These are phyloP conservation scores for Karstenula rhodostoma DNA, from an alignment of 2,329 filamentous ascomycete species.

Conservation along the genomic window DNA sequence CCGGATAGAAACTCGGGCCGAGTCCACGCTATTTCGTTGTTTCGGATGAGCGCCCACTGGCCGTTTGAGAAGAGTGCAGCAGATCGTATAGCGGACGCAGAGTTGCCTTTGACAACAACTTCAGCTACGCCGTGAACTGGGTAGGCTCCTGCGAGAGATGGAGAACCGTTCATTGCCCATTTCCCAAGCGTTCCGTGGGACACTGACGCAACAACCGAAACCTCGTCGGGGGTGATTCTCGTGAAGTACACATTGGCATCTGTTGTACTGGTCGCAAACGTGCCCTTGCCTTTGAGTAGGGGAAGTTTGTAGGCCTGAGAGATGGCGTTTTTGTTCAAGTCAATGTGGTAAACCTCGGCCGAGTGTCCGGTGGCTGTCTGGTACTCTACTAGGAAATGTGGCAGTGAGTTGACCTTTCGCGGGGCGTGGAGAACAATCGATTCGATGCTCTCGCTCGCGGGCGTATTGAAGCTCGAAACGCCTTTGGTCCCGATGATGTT, in stretches of 20 bases:
- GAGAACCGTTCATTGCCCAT: slow-evolving; percentile 68
- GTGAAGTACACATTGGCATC: slow-evolving; percentile 90
- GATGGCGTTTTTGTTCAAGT: slow-evolving; percentile 73
- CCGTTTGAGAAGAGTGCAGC: slow-evolving; percentile 71
- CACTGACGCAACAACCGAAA: slow-evolving; percentile 75
- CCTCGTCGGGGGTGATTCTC: slow-evolving; percentile 77
- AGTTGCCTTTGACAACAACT: slow-evolving; percentile 74
- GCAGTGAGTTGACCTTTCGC: slow-evolving; percentile 71
- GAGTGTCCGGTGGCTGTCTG: slow-evolving; percentile 75
- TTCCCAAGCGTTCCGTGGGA: slow-evolving; percentile 79
- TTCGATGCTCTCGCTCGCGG: slow-evolving; percentile 53
- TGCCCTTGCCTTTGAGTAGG: slow-evolving; percentile 71
- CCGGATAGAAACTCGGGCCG: slow-evolving; percentile 84
- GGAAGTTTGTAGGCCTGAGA: slow-evolving; percentile 84
- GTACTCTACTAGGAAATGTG: slow-evolving; percentile 88
- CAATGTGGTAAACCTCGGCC: slow-evolving; percentile 85
- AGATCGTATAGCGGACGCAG: slow-evolving; percentile 78
- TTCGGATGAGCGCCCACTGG: slow-evolving; percentile 85
- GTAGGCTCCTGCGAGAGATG: slow-evolving; percentile 36
- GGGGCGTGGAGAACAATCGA: slow-evolving; percentile 75
- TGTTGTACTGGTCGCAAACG: slow-evolving; percentile 79
- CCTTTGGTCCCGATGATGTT: slow-evolving; percentile 69
- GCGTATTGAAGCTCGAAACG: slow-evolving; percentile 54
- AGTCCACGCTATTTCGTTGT: slow-evolving; percentile 81
- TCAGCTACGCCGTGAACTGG: slow-evolving; percentile 79